Conservation (phyloP, 352 stramenopile species). For the Thalassiosira exigua region DNA sequence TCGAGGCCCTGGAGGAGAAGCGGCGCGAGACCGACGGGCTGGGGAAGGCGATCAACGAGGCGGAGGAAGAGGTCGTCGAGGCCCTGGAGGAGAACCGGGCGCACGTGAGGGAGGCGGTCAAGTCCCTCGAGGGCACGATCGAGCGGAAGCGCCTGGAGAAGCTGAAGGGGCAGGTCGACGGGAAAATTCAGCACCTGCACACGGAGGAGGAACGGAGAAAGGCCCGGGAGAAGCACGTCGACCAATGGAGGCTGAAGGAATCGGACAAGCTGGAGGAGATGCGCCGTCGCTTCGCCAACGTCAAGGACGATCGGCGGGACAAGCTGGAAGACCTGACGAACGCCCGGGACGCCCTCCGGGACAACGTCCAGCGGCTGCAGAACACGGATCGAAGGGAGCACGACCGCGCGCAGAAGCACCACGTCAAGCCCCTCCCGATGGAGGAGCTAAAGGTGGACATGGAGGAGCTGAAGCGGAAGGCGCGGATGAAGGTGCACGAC, state of each 20-base stretch:
- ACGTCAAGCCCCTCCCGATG: slow-evolving; percentile 11
- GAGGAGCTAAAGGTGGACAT: slow-evolving; percentile 28
- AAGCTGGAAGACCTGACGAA: slow-evolving; percentile 34
- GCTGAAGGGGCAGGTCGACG: slow-evolving; percentile 7
- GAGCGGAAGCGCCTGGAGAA: slow-evolving; percentile 8
- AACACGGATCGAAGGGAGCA: slow-evolving; percentile 25
- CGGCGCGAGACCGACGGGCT: slow-evolving; percentile 17
- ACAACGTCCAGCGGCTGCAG: slow-evolving; percentile 10
- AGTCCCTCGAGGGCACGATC: slow-evolving; percentile 4
- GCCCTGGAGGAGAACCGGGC: slow-evolving; percentile 20
- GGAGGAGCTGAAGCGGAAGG: slow-evolving; percentile 37
- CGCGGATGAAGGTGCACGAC: slow-evolving; percentile 18
- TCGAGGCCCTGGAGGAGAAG: slow-evolving; percentile 44
- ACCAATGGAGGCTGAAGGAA: too few relatives aligned
- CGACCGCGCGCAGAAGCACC: neutral
- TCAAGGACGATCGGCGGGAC: slow-evolving; percentile 7
- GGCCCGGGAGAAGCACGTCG: slow-evolving; percentile 10
- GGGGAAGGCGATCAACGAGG: slow-evolving; percentile 15
- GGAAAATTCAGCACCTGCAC: neutral
- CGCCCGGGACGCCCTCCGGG: slow-evolving; percentile 23
- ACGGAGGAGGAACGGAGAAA: slow-evolving; percentile 21
- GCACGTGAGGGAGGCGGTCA: neutral
- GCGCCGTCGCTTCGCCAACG: slow-evolving; percentile 20
- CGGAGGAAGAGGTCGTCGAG: slow-evolving; percentile 33
- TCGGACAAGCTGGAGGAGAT: slow-evolving; percentile 36